Conservation (phyloP, 768 basidiomycete species). For the Suillus lakei region DNA sequence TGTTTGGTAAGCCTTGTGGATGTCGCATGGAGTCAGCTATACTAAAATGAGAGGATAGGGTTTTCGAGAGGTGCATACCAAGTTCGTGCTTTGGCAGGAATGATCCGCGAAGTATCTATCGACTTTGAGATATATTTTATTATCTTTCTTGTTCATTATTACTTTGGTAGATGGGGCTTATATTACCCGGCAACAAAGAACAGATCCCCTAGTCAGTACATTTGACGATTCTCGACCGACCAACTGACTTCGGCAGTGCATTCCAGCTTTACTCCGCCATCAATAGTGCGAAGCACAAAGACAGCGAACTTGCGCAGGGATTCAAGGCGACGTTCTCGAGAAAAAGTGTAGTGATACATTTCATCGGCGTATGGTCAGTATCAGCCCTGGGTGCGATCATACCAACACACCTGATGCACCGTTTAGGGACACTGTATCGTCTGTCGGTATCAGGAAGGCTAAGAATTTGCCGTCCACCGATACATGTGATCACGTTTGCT, state of each 20-base stretch:
- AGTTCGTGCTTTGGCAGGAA: constrained; percentile 46
- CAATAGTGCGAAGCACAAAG: constrained; percentile 18
- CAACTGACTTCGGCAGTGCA: constrained; percentile 32
- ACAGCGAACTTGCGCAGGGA: constrained; percentile 25
- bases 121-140: not conserved
- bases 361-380: constrained; percentile 49
- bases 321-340: constrained; percentile 45
- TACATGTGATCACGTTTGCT: constrained; percentile 40
- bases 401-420: not conserved
- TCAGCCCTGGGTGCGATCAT: not conserved
- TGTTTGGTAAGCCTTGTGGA: constrained; percentile 41
- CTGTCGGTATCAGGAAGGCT: constrained; percentile 42
- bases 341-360: constrained; percentile 42
- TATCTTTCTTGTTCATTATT: not conserved
- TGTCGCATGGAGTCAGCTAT: not conserved
- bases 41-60: constrained; percentile 31
- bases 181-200: constrained; percentile 44
- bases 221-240: not conserved
- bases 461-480: constrained; percentile 38
- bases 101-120: constrained; percentile 43
- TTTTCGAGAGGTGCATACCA: constrained; percentile 56
- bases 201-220: constrained; percentile 44
- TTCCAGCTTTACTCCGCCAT: constrained; percentile 43
- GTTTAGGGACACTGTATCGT: constrained; percentile 52
- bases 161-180: constrained; percentile 42